phyloP scores from a whole-genome alignment of 352 stramenopile genomes.

The Albugo laibachii region DNA sequence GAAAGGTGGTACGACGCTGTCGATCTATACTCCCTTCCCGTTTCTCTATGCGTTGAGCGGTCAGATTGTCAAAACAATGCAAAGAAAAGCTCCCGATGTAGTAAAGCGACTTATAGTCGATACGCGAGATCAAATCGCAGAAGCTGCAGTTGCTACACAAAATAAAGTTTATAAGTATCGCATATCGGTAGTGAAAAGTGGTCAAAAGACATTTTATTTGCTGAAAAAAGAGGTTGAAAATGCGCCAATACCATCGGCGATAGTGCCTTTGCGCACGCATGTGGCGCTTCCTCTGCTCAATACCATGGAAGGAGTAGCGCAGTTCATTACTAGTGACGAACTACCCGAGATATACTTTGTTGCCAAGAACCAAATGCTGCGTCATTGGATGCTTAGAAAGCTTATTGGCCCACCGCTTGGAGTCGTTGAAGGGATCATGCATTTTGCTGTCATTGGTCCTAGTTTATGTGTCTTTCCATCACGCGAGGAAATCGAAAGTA shows the following conservation, averaged over 20 bases:
- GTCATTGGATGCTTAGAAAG: slow-evolving; percentile 38
- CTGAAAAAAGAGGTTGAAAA: slow-evolving; percentile 38
- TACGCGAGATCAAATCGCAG: slow-evolving; percentile 41
- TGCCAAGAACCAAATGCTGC: slow-evolving; percentile 54
- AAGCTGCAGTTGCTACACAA: slow-evolving; percentile 28
- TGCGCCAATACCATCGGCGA: slow-evolving; percentile 17
- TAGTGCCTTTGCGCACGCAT: slow-evolving; percentile 32
- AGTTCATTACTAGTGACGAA: slow-evolving; percentile 69
- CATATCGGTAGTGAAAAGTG: slow-evolving; percentile 30
- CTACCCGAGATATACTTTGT: slow-evolving; percentile 73
- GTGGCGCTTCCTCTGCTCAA: slow-evolving; percentile 40
- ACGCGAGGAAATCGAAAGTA: slow-evolving; percentile 47
- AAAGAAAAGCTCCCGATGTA: slow-evolving; percentile 52
- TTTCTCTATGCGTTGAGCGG: slow-evolving; percentile 42
- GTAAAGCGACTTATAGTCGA: slow-evolving; percentile 43
- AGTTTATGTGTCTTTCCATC: slow-evolving; percentile 63
- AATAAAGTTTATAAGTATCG: slow-evolving; percentile 31
- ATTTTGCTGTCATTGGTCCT: slow-evolving; percentile 57
- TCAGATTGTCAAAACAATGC: slow-evolving; percentile 53
- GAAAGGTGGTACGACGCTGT: slow-evolving; percentile 22
- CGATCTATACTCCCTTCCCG: slow-evolving; percentile 55
- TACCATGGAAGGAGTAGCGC: slow-evolving; percentile 40
- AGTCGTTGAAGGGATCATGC: slow-evolving; percentile 39
- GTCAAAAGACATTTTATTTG: slow-evolving; percentile 43
- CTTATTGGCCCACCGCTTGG: slow-evolving; percentile 45